Percentiles rank a stretch among this genome's conserved stretches.
Conservation (phyloP, 192 early-diverging fungal genomes). For the Piromyces sp. region DNA sequence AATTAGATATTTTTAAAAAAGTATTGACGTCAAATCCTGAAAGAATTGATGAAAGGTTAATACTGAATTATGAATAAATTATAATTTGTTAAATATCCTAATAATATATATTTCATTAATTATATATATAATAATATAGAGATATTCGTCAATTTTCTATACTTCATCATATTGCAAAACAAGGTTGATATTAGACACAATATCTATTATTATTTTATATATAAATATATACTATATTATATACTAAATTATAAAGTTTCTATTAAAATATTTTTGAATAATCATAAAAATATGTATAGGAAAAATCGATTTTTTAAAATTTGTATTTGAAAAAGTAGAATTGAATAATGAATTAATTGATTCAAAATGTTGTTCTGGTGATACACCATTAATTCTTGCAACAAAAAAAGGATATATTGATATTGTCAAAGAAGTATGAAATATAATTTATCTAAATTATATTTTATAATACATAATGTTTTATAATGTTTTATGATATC, state of each 20-base stretch:
- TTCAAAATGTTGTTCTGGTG: conserved; percentile 18
- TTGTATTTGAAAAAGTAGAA: not conserved
- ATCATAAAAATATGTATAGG: not conserved
- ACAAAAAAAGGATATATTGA: conserved; percentile 7
- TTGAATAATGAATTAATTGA: not conserved
- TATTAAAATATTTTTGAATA: no score
- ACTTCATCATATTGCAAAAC: not conserved
- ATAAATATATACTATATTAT: no score
- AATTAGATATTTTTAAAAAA: not conserved
- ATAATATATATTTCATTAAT: no score
- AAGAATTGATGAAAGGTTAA: not conserved
- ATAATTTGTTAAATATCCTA: no score
- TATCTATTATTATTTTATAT: no score
- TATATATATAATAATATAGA: not conserved
- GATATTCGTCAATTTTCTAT: not conserved
- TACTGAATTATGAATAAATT: no score
- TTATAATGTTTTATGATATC: not conserved
- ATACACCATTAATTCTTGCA: conserved; percentile 30
- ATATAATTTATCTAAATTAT: not conserved
- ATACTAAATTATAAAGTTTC: no score
- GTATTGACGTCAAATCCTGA: not conserved
- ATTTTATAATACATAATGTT: not conserved
- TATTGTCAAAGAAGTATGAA: conserved; percentile 13
- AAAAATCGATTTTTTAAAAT: not conserved
- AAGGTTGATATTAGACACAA: not conserved